These are phyloP conservation scores for Insectozyma bohioensis DNA, from an alignment of 1,139 yeast species.

Conservation along the genomic window DNA sequence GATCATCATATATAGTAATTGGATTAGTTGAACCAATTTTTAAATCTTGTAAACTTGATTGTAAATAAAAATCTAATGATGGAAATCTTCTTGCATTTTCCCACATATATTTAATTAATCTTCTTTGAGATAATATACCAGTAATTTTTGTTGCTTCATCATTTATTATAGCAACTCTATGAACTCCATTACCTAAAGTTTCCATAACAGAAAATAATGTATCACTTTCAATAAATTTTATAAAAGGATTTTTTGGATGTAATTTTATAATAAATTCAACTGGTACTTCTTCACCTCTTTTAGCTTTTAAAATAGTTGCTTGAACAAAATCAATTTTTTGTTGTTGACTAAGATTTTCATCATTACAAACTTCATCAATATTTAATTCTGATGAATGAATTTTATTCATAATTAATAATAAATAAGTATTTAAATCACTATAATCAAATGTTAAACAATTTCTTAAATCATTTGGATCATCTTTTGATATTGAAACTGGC, in stretches of 20 bases:
- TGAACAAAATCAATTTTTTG: constrained; percentile 28
- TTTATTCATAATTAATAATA: constrained; percentile 72
- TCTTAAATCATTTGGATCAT: constrained; percentile 27
- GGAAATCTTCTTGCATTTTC: constrained; percentile 87
- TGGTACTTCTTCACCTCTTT: constrained; percentile 70
- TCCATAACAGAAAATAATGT: constrained; percentile 75
- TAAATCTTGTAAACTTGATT: constrained; percentile 63
- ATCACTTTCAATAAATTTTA: constrained; percentile 68
- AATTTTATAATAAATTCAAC: constrained; percentile 75
- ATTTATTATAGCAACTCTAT: constrained; percentile 81
- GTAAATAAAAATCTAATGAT: constrained; percentile 70
- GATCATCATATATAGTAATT: constrained; percentile 81
- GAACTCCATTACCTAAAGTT: constrained; percentile 87
- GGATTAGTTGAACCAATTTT: constrained; percentile 72
- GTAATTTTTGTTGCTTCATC: constrained; percentile 44
- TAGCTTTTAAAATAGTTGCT: constrained; percentile 48
- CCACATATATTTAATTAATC: constrained; percentile 82
- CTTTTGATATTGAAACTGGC: constrained; percentile 57
- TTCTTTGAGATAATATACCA: constrained; percentile 87
- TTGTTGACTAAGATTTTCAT: constrained; percentile 15
- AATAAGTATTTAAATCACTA: constrained; percentile 83
- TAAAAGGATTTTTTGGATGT: constrained; percentile 85
- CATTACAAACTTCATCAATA: constrained; percentile 25
- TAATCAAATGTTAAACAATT: constrained; percentile 86
- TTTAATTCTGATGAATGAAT: constrained; percentile 42